These are phyloP conservation scores for Exophiala oligosperma DNA, from an alignment of 2,329 filamentous ascomycete species.

Conservation along the genomic window DNA sequence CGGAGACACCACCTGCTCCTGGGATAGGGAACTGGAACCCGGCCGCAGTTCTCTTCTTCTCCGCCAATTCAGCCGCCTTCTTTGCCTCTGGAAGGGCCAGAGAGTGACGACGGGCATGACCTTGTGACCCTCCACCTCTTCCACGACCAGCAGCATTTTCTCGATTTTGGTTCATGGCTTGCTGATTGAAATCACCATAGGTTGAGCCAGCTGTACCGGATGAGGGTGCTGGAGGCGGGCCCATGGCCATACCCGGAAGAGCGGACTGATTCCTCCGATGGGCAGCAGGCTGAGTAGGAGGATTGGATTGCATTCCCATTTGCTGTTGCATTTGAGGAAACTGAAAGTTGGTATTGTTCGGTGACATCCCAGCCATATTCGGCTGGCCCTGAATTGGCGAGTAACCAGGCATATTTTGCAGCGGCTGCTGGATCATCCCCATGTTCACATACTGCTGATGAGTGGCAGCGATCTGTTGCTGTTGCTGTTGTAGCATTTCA, in stretches of 20 bases:
- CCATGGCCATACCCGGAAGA: constrained; percentile 87
- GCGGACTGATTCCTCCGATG: constrained; percentile 99
- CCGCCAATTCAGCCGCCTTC: constrained; percentile 93
- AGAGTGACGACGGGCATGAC: constrained; percentile 92
- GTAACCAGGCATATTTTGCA: constrained; percentile 70
- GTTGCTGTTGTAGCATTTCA: constrained; percentile 93
- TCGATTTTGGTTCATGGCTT: constrained; percentile 64
- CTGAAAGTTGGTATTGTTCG: constrained; percentile 74
- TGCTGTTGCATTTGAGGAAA: constrained; percentile 72
- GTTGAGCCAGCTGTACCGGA: constrained; percentile 75
- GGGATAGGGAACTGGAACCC: constrained; percentile 93
- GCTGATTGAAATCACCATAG: constrained; percentile 78
- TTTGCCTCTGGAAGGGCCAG: constrained; percentile 93
- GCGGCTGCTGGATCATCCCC: constrained; percentile 86
- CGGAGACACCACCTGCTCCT: constrained; percentile 57
- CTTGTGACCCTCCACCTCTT: constrained; percentile 70
- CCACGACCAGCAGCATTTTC: constrained; percentile 70
- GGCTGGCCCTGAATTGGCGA: constrained; percentile 72
- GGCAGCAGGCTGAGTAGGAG: constrained; percentile 74
- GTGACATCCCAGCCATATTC: constrained; percentile 70
- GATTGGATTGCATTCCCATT: constrained; percentile 70
- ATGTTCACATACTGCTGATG: constrained; percentile 98
- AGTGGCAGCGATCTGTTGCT: constrained; percentile 94
- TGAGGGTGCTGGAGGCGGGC: constrained; percentile 87
- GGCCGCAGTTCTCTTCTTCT: constrained; percentile 92